Evolutionary conservation across 257 asterid species (phyloP), one percentile per base, ranked within the genome.

Genomic region (Solanum bukasovii): DNA sequence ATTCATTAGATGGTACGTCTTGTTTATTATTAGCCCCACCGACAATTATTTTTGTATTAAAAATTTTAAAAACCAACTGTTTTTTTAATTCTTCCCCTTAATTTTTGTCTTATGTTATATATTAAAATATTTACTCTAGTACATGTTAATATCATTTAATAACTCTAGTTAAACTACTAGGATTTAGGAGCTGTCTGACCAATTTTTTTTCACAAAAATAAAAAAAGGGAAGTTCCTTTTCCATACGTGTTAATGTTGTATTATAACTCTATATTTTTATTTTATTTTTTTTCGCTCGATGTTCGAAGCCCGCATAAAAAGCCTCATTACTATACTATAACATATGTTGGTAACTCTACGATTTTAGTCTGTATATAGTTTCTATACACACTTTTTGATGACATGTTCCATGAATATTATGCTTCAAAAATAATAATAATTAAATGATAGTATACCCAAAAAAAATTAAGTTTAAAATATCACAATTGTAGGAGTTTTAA

Each of bases 281-380:
- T 44, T 9, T 2, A 9, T 9, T 46, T 49, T 49, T 16, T 49
- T 2, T 13, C 2, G 0, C 20, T 49, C 7, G 0, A 0, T 5
- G 61, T 18, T 49, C 3, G 23, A 49, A 49, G 0, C 3, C 21
- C 1, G 7, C 1, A 49, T 5, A 3, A 46, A 1, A 42, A 10
- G 5, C 3, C 1, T 42, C 46, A 42, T 0, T 0, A 3, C 13
- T 42, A 42, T 4, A 42, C 1, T 10, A 42, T 1, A 9, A 40
- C 4, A 0, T 12, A 42, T 42, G 5, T 42, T 42, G 49, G 5
- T 42, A 42, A 42, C 49, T 42, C 5, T 42, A 42, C 49, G 2
- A 10, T 42, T 42, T 70, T 70, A 70, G 38, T 29, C n/a, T 14
- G 7, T 13, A 27, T 29, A 29, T 13, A 70, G 38, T 33, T 70